These are phyloP conservation scores for Zymoseptoria tritici DNA, from an alignment of 2,329 filamentous ascomycete species.

Conservation along the genomic window DNA sequence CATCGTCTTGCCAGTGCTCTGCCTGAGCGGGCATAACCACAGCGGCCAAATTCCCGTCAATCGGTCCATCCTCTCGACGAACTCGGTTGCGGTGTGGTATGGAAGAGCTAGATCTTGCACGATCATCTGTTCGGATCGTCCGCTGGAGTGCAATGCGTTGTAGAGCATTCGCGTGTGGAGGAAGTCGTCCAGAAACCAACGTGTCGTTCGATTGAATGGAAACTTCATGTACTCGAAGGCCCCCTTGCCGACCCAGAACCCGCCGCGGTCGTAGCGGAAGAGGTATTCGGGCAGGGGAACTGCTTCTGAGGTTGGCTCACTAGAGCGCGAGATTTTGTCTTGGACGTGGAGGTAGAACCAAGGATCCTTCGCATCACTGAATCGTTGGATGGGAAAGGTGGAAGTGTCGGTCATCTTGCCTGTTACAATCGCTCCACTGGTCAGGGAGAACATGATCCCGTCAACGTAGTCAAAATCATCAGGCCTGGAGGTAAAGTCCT, in stretches of 20 bases:
- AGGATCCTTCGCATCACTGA: constrained; percentile 39
- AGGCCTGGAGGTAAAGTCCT: constrained; percentile 31
- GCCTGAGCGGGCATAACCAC: constrained; percentile 42
- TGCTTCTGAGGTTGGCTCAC: constrained; percentile 43
- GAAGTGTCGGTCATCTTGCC: constrained; percentile 34
- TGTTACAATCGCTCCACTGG: constrained; percentile 38
- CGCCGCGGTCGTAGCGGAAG: constrained; percentile 63
- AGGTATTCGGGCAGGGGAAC: constrained; percentile 60
- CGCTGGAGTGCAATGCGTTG: constrained; percentile 55
- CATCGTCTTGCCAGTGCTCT: constrained; percentile 23
- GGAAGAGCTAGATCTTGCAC: constrained; percentile 55
- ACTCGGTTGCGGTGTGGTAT: constrained; percentile 35
- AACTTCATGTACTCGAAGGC: constrained; percentile 57
- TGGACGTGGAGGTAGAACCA: constrained; percentile 46
- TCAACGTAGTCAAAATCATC: constrained; percentile 44
- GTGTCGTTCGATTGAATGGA: constrained; percentile 58
- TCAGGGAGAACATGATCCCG: constrained; percentile 42
- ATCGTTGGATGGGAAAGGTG: constrained; percentile 23
- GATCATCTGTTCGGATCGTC: constrained; percentile 53
- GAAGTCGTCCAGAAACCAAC: constrained; percentile 54
- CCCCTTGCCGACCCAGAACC: constrained; percentile 59
- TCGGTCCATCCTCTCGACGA: constrained; percentile 37
- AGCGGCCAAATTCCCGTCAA: constrained; percentile 40
- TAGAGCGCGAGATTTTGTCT: constrained; percentile 32
- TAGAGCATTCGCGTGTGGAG: constrained; percentile 60